Conservation (phyloP, 306 rosid species). For the Prunus kanzakura region DNA sequence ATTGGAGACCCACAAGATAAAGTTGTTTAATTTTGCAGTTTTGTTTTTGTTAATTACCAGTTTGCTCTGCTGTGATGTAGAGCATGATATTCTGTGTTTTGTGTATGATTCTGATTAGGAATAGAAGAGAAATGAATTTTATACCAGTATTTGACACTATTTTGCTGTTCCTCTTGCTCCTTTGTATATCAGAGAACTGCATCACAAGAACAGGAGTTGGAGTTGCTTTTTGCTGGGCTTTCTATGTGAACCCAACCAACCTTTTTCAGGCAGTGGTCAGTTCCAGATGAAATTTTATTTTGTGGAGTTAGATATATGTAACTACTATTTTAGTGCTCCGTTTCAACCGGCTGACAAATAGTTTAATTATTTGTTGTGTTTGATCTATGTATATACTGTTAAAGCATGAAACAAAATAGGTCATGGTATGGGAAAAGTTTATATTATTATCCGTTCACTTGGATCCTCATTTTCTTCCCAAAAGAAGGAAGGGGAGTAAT, state of each 20-base stretch:
- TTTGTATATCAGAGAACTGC: slow-evolving; percentile 57
- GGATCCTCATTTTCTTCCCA: neutral
- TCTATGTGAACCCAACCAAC: slow-evolving; percentile 47
- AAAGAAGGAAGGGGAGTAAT: neutral
- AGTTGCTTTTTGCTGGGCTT: slow-evolving; percentile 76
- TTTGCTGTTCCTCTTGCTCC: neutral
- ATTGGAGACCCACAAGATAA: neutral
- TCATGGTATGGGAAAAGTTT: neutral
- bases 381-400: neutral
- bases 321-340: neutral
- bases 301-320: neutral
- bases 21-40: neutral
- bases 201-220: slow-evolving; percentile 74
- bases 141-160: neutral
- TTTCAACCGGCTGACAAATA: neutral
- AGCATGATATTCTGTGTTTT: neutral
- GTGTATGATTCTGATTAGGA: neutral
- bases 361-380: neutral
- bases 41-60: neutral
- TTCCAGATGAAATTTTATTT: slow-evolving; percentile 8
- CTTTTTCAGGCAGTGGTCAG: slow-evolving; percentile 26
- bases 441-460: neutral
- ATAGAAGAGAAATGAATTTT: neutral
- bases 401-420: neutral
- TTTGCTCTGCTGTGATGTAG: neutral